Evolutionary conservation across 495 filamentous ascomycete species (phyloP).

Genomic region (Tuber microsphaerosporum): DNA sequence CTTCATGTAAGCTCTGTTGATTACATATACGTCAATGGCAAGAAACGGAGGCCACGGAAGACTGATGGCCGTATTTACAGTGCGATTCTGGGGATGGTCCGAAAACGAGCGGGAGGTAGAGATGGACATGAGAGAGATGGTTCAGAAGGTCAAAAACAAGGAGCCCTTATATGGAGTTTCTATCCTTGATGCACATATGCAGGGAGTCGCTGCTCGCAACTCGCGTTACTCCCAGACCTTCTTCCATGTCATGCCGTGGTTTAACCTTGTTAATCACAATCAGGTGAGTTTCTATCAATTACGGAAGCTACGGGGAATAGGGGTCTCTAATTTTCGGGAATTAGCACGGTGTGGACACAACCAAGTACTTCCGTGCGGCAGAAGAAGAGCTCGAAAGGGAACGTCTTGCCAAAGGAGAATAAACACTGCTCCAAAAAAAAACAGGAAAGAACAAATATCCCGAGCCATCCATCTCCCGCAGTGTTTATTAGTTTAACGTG

Average conservation of each 20-base stretch:
- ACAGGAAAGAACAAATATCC: conserved; percentile 13
- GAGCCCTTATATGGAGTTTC: conserved; percentile 85
- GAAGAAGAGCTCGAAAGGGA: conserved; percentile 73
- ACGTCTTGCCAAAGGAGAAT: conserved; percentile 28
- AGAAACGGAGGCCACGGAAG: not conserved
- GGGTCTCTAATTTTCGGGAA: not conserved
- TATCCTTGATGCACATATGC: conserved; percentile 70
- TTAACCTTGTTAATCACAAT: conserved; percentile 95
- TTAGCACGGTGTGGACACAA: conserved; percentile 91
- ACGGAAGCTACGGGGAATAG: conserved; percentile 13
- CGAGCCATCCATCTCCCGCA: conserved; percentile 10
- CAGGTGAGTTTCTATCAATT: conserved; percentile 49
- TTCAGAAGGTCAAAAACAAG: conserved; percentile 81
- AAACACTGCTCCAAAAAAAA: conserved; percentile 13
- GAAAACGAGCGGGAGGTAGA: conserved; percentile 88
- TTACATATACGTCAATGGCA: not conserved
- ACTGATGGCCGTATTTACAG: conserved; percentile 43
- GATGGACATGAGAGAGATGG: conserved; percentile 98
- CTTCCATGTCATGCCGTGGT: conserved; percentile 79
- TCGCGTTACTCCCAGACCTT: conserved; percentile 82
- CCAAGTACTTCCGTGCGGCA: conserved; percentile 96
- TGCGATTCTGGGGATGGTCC: conserved; percentile 87
- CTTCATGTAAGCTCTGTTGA: conserved; percentile 50
- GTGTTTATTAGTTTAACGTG: conserved; percentile 15
- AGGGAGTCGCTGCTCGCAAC: conserved; percentile 87